These are phyloP conservation scores for Raddia distichophylla DNA, from an alignment of 176 grass and related monocot species.

Conservation along the genomic window DNA sequence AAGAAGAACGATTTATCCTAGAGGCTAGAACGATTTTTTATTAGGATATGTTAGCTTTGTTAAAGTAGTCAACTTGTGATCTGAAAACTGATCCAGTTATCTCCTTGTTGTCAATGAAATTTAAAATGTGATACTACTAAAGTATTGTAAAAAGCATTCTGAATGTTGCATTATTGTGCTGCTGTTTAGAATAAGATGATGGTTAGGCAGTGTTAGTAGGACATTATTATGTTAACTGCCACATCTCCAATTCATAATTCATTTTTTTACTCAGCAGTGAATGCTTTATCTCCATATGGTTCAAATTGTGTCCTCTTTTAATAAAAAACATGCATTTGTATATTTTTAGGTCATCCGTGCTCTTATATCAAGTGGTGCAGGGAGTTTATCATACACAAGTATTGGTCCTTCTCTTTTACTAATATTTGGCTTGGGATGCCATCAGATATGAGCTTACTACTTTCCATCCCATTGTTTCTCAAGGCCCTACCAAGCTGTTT, in stretches of 20 bases:
- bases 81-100: background rate
- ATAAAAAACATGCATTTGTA: constrained; percentile 29
- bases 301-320: background rate
- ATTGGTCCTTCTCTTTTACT: constrained; percentile 27
- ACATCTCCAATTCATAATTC: background rate
- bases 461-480: constrained; percentile 33
- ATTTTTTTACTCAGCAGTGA: background rate
- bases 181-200: constrained; percentile 4
- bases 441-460: constrained; percentile 16
- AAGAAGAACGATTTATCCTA: constrained; percentile 8
- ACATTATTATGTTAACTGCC: constrained; percentile 1
- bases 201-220: background rate
- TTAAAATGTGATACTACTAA: background rate
- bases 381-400: constrained; percentile 81
- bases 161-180: background rate
- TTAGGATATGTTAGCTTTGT: constrained; percentile 13
- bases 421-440: constrained; percentile 13
- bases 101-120: background rate
- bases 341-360: constrained; percentile 74
- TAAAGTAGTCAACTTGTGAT: background rate
- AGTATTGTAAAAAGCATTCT: background rate
- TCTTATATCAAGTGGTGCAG: constrained; percentile 84
- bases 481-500: constrained; percentile 88
- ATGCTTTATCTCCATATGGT: constrained; percentile 4
- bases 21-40: constrained; percentile 14